phyloP scores from a whole-genome alignment of 1,139 yeast genomes.

The Pneumocystis wakefieldiae region DNA sequence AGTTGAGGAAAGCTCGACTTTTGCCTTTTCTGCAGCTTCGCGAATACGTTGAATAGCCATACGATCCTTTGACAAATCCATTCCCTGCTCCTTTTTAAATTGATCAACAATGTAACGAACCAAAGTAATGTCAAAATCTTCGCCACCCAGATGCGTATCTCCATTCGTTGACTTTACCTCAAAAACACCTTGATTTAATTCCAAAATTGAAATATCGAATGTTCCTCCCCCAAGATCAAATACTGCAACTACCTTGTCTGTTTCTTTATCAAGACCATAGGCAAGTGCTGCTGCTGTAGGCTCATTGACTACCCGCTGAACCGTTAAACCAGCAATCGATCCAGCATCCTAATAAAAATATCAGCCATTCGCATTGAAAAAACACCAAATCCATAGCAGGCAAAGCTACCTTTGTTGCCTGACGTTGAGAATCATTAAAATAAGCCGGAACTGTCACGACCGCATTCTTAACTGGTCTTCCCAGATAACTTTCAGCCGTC shows the following conservation, averaged over 20 bases:
- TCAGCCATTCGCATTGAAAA: background rate
- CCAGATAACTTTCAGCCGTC: slow-evolving; percentile 84
- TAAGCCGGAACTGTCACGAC: slow-evolving; percentile 97
- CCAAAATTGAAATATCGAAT: slow-evolving; percentile 70
- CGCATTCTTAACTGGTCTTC: slow-evolving; percentile 73
- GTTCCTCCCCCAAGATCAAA: slow-evolving; percentile 87
- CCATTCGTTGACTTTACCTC: slow-evolving; percentile 82
- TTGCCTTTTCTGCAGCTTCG: slow-evolving; percentile 99
- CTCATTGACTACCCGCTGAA: slow-evolving; percentile 93
- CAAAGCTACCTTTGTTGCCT: slow-evolving; percentile 54
- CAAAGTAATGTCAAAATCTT: slow-evolving; percentile 71
- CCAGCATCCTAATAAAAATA: slow-evolving; percentile 55
- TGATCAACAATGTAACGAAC: slow-evolving; percentile 81
- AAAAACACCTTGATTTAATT: slow-evolving; percentile 75
- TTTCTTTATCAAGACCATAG: slow-evolving; percentile 81
- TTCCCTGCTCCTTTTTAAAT: slow-evolving; percentile 85
- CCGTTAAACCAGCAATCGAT: slow-evolving; percentile 91
- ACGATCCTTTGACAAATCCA: slow-evolving; percentile 80
- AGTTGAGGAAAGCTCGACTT: slow-evolving; percentile 92
- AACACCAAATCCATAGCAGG: background rate
- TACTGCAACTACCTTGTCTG: slow-evolving; percentile 61
- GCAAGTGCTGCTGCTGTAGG: slow-evolving; percentile 99
- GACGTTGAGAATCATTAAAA: slow-evolving; percentile 96
- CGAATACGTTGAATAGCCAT: slow-evolving; percentile 99
- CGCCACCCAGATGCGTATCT: slow-evolving; percentile 85